A percentile compares a stretch with the other conserved stretches of the same genome.
Evolutionary conservation across 2,329 filamentous ascomycete species (phyloP).

Genomic region (Cryphonectria naterciae): DNA sequence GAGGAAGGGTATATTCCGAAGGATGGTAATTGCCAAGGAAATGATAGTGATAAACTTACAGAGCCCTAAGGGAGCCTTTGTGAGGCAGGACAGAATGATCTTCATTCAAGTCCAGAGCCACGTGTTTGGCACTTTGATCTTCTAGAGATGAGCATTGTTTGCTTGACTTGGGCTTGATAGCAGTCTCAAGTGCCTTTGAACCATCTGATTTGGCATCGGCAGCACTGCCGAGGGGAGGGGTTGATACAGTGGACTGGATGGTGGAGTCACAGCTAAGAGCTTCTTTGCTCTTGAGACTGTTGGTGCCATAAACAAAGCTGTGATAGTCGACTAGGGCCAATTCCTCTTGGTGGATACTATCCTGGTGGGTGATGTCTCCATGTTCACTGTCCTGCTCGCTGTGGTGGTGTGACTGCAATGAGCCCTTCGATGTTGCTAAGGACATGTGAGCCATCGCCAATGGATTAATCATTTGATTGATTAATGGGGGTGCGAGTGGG

Average conservation of each 20-base stretch:
- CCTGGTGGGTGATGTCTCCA: background rate
- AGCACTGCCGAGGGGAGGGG: background rate
- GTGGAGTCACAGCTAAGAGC: background rate
- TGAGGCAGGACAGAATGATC: background rate
- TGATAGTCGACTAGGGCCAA: constrained; percentile 21
- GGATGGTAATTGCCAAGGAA: background rate
- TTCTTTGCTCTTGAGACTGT: background rate
- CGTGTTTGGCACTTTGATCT: background rate
- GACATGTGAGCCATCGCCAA: background rate
- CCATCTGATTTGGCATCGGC: background rate
- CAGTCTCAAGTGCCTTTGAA: background rate
- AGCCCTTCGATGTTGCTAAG: background rate
- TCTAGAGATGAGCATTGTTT: background rate
- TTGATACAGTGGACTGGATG: background rate
- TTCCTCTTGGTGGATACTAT: background rate
- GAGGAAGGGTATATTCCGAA: background rate
- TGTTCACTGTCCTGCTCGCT: background rate
- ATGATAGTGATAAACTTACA: background rate
- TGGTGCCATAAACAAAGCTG: constrained; percentile 12
- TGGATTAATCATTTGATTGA: background rate
- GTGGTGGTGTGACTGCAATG: background rate
- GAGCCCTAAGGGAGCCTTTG: background rate
- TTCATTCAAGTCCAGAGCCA: background rate
- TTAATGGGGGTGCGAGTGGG: background rate
- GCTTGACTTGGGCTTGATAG: background rate